Conservation (phyloP, 257 asterid species). For the Solanum lycopersicoides region DNA sequence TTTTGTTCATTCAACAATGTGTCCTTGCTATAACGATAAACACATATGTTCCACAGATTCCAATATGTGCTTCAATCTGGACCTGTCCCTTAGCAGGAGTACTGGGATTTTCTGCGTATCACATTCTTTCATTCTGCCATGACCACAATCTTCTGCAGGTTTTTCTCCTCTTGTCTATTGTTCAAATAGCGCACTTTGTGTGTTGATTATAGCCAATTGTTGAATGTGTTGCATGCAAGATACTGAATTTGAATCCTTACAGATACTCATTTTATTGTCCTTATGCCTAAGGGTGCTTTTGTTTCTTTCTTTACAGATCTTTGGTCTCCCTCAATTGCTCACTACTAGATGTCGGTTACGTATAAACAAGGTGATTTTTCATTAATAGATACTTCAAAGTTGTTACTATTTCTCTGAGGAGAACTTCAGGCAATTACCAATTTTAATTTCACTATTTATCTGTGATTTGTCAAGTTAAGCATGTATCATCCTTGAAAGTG, state of each 20-base stretch:
- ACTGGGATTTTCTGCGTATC: background rate
- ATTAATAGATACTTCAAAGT: background rate
- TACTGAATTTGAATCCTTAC: background rate
- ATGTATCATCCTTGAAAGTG: background rate
- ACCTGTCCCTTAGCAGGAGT: background rate
- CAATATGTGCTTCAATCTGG: background rate
- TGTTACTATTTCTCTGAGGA: background rate
- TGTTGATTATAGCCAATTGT: background rate
- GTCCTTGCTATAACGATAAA: background rate
- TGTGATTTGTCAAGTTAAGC: background rate
- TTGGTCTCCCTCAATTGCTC: conserved; percentile 80
- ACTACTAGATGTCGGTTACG: conserved; percentile 64
- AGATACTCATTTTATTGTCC: background rate
- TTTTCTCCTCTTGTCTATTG: background rate
- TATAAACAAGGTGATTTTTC: conserved; percentile 27
- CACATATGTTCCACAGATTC: background rate
- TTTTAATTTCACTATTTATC: background rate
- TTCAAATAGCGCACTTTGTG: background rate
- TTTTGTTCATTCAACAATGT: background rate
- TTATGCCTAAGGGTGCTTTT: background rate
- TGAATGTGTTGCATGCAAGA: rapidly evolving
- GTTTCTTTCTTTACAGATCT: conserved; percentile 21
- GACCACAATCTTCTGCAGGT: conserved; percentile 84
- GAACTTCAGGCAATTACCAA: background rate
- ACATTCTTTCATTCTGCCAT: conserved; percentile 17